Evolutionary conservation across 108 stramenopile species (phyloP).

Genomic region (Pelagomonas calceolata): DNA sequence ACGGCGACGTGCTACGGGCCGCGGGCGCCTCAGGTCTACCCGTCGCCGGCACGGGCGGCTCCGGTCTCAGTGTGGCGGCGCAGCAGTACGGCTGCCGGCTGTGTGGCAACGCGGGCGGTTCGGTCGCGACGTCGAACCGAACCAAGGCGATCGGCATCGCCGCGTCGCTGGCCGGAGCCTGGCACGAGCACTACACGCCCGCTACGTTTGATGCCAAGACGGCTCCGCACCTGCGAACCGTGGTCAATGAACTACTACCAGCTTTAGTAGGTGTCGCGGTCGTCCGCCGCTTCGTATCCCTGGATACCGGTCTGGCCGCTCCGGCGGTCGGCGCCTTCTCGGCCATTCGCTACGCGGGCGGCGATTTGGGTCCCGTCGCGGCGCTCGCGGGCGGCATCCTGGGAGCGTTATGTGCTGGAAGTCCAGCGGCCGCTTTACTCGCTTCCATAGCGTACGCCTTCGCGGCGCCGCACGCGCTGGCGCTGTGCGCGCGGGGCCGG

Average conservation of each 20-base stretch:
- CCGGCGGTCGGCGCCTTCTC: not conserved
- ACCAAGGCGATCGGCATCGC: not conserved
- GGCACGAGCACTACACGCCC: not conserved
- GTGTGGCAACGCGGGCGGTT: not conserved
- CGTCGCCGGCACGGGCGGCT: not conserved
- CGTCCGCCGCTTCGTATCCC: not conserved
- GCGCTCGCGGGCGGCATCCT: not conserved
- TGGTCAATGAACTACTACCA: not conserved
- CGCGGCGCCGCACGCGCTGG: not conserved
- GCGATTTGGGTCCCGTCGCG: not conserved
- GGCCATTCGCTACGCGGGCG: not conserved
- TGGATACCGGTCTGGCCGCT: not conserved
- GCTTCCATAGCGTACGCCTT: not conserved
- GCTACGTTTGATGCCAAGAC: not conserved
- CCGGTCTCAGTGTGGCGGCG: not conserved
- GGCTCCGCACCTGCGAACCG: not conserved
- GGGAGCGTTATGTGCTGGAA: not conserved
- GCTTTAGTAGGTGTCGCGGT: not conserved
- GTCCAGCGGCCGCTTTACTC: not conserved
- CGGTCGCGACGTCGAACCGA: not conserved
- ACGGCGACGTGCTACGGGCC: not conserved
- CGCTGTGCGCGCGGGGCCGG: not conserved
- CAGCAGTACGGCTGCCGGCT: not conserved
- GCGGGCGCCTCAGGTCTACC: not conserved
- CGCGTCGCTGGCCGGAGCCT: not conserved